Evolutionary conservation across 2,329 filamentous ascomycete species (phyloP).

Genomic region (Aspergillus felis): DNA sequence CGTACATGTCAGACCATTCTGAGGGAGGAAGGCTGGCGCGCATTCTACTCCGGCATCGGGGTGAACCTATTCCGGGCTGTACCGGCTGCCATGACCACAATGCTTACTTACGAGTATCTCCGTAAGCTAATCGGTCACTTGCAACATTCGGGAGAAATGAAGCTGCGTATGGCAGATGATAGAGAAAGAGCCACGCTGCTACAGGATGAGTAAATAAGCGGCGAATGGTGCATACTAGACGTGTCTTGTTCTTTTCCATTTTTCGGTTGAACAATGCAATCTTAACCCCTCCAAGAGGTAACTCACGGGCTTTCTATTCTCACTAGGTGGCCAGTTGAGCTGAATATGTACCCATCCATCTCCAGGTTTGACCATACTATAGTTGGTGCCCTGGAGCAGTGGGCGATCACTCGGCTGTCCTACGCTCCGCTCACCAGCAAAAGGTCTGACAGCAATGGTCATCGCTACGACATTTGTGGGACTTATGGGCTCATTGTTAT

Average conservation of each 20-base stretch:
- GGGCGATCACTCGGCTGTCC: not conserved
- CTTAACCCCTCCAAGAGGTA: not conserved
- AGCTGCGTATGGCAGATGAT: constrained; percentile 20
- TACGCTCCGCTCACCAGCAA: not conserved
- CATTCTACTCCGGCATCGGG: constrained; percentile 95
- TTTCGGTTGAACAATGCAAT: not conserved
- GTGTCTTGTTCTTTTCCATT: not conserved
- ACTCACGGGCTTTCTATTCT: not conserved
- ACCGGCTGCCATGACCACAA: constrained; percentile 92
- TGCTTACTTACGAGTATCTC: constrained; percentile 90
- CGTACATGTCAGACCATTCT: constrained; percentile 82
- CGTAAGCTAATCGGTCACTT: constrained; percentile 51
- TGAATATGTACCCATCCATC: not conserved
- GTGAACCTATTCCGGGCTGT: constrained; percentile 97
- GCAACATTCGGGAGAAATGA: constrained; percentile 49
- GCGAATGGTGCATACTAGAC: not conserved
- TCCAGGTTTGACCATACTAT: not conserved
- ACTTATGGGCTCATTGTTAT: not conserved
- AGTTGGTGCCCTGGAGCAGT: not conserved
- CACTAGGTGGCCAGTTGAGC: not conserved
- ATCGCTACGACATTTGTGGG: not conserved
- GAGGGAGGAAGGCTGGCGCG: constrained; percentile 87
- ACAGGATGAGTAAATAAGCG: constrained; percentile 4
- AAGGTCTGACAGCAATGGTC: not conserved
- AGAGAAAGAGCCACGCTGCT: constrained; percentile 19